Evolutionary conservation across 805 yeast genomes (phyloP).

Genomic region (Kurtzmaniella fragi): DNA sequence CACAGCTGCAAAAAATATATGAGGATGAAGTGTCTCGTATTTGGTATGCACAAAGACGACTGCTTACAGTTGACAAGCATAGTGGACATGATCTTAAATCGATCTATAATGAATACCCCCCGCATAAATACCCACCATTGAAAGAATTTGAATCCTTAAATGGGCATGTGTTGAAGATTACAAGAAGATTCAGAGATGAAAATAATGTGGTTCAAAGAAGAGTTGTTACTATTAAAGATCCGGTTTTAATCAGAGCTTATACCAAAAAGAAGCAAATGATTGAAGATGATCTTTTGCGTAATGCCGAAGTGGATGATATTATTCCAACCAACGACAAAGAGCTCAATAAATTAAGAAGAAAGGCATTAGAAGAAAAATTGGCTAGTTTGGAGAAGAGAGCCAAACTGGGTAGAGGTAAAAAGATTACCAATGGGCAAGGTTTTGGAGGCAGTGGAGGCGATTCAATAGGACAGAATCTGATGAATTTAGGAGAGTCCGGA

Average conservation of each 20-base stretch:
- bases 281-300: conserved; percentile 48
- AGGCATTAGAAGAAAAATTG: conserved; percentile 73
- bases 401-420: conserved; percentile 29
- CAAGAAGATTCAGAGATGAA: conserved; percentile 75
- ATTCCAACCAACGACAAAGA: conserved; percentile 80
- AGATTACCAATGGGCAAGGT: conserved; percentile 23
- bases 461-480: conserved; percentile 10
- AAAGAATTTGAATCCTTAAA: conserved; percentile 16
- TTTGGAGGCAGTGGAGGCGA: neutral
- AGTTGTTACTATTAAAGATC: conserved; percentile 75
- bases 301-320: conserved; percentile 67
- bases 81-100: conserved; percentile 31
- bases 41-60: conserved; percentile 80
- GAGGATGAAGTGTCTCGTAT: conserved; percentile 85
- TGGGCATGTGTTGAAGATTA: conserved; percentile 42
- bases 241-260: conserved; percentile 82
- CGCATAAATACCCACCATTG: conserved; percentile 25
- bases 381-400: conserved; percentile 73
- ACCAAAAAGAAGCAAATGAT: conserved; percentile 63
- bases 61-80: conserved; percentile 38
- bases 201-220: conserved; percentile 83
- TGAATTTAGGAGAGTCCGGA: conserved; percentile 39
- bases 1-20: conserved; percentile 78
- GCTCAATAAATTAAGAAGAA: conserved; percentile 69
- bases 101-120: conserved; percentile 34